Percentiles rank a stretch among this genome's conserved stretches.
These are phyloP conservation scores for Chaetoscypha palmicola DNA, from an alignment of 2,329 filamentous ascomycete species.

Conservation along the genomic window DNA sequence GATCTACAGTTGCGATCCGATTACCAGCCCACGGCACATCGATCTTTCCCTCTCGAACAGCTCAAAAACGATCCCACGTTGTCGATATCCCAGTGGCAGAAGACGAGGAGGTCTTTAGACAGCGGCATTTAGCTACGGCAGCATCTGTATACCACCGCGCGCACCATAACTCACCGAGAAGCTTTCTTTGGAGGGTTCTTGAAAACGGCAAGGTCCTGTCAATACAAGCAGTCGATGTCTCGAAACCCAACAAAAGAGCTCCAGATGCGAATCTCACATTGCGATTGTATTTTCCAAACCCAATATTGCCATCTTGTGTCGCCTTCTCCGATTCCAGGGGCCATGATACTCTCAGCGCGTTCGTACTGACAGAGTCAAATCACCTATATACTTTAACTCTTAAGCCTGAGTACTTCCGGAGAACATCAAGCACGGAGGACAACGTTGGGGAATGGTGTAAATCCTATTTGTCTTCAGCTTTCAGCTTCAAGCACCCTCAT, in stretches of 20 bases:
- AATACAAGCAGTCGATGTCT: conserved; percentile 75
- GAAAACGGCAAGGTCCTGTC: conserved; percentile 75
- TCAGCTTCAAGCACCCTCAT: conserved; percentile 74
- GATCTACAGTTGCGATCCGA: conserved; percentile 63
- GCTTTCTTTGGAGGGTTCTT: conserved; percentile 85
- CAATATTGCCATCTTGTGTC: conserved; percentile 70
- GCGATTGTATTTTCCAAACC: conserved; percentile 67
- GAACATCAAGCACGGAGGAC: conserved; percentile 60
- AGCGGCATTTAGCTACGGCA: conserved; percentile 66
- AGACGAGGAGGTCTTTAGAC: conserved; percentile 68
- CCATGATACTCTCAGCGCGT: conserved; percentile 70
- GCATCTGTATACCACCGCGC: conserved; percentile 80
- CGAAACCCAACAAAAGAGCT: conserved; percentile 52
- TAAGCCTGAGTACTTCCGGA: conserved; percentile 73
- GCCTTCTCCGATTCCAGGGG: conserved; percentile 74
- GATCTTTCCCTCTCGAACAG: conserved; percentile 28
- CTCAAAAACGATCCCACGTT: conserved; percentile 36
- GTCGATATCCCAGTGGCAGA: conserved; percentile 41
- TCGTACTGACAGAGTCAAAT: conserved; percentile 71
- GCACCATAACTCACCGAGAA: conserved; percentile 68
- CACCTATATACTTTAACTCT: conserved; percentile 80
- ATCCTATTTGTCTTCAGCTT: conserved; percentile 62
- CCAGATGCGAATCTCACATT: conserved; percentile 68
- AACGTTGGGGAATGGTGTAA: conserved; percentile 73
- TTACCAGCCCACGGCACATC: conserved; percentile 48